Evolutionary conservation across 768 basidiomycete species (phyloP).

Genomic region (Agaricus subrufescens): DNA sequence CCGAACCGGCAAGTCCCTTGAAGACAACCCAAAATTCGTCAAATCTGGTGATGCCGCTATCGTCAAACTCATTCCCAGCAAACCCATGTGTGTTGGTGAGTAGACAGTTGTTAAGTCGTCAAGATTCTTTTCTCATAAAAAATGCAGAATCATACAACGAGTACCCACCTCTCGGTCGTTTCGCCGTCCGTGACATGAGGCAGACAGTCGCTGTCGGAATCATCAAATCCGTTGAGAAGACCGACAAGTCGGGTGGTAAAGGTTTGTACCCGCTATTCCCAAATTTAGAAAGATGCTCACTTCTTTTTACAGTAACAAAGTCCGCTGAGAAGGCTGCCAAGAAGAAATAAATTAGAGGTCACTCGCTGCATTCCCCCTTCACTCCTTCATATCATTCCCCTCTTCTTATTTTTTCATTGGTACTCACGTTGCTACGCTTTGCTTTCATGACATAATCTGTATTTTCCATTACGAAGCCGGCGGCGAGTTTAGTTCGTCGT

Average conservation of each 20-base stretch:
- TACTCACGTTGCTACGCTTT: conserved; percentile 28
- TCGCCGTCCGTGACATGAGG: conserved; percentile 99
- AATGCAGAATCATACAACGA: conserved; percentile 77
- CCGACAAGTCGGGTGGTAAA: conserved; percentile 86
- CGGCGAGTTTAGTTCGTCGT: conserved; percentile 16
- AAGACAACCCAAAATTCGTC: conserved; percentile 91
- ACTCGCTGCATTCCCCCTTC: conserved; percentile 48
- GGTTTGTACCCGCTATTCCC: conserved; percentile 37
- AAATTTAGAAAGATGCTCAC: background rate
- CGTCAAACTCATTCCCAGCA: conserved; percentile 93
- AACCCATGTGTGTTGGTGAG: conserved; percentile 67
- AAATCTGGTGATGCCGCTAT: conserved; percentile 99
- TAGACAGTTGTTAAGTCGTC: no score
- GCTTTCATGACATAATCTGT: conserved; percentile 37
- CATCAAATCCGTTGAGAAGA: conserved; percentile 97
- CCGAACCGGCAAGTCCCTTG: conserved; percentile 92
- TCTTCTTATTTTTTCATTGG: conserved; percentile 40
- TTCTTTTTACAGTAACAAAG: conserved; percentile 66
- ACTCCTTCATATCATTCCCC: conserved; percentile 36
- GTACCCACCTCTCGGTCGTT: conserved; percentile 99
- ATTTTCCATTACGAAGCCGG: conserved; percentile 33
- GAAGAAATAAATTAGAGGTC: conserved; percentile 91
- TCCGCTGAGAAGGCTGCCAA: conserved; percentile 94
- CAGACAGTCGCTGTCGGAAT: conserved; percentile 99
- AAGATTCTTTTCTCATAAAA: background rate